A percentile compares a stretch with the other conserved stretches of the same genome.
Evolutionary conservation across 176 grass and related monocot species (phyloP).

Genomic region (Oryza punctata): DNA sequence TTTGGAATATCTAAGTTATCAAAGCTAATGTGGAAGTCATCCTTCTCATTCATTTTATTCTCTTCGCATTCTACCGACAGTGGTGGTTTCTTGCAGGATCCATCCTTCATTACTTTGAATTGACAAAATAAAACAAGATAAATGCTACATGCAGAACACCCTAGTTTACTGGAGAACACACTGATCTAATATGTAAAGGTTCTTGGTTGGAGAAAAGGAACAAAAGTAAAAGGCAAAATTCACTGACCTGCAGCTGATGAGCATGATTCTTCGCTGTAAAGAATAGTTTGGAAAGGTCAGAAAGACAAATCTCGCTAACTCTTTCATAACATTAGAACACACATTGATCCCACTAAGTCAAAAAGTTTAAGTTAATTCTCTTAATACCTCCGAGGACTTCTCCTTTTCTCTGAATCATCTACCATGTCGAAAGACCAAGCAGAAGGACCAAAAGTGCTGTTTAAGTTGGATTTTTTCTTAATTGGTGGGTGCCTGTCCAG

Average conservation of each 20-base stretch:
- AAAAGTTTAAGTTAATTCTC: conserved; percentile 9
- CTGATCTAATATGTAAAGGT: conserved; percentile 9
- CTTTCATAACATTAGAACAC: conserved; percentile 21
- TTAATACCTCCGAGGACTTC: conserved; percentile 49
- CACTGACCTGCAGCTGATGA: conserved; percentile 52
- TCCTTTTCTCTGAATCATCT: conserved; percentile 53
- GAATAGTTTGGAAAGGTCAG: conserved; percentile 37
- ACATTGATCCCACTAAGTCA: conserved; percentile 22
- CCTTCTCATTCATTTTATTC: conserved; percentile 41
- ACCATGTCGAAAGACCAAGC: conserved; percentile 40
- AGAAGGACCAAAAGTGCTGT: conserved; percentile 36
- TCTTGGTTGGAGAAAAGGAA: conserved; percentile 23
- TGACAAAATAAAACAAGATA: conserved; percentile 25
- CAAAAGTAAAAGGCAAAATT: conserved; percentile 10
- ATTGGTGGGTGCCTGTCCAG: conserved; percentile 34
- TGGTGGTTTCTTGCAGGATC: conserved; percentile 38
- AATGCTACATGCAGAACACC: conserved; percentile 4
- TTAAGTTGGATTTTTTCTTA: conserved; percentile 42
- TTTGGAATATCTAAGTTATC: conserved; percentile 48
- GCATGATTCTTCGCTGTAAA: conserved; percentile 65
- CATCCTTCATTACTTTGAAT: conserved; percentile 43
- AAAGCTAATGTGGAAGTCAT: conserved; percentile 40
- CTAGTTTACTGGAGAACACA: conserved; percentile 23
- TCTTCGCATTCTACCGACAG: conserved; percentile 27
- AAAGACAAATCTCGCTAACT: conserved; percentile 6